Percentiles rank a stretch among this genome's conserved stretches.
Conservation (phyloP, 1,139 yeast species). For the Pichia sp. region DNA sequence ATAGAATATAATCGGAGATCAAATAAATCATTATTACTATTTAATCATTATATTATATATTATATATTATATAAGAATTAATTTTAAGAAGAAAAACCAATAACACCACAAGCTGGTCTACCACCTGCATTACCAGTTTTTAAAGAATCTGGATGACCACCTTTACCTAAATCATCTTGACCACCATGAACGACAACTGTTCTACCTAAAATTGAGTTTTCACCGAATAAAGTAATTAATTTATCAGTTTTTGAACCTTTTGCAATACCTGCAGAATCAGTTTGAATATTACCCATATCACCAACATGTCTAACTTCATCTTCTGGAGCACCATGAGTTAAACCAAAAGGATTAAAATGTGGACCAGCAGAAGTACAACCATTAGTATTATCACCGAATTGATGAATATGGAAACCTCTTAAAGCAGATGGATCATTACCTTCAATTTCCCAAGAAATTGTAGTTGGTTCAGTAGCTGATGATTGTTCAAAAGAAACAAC, state of each 20-base stretch:
- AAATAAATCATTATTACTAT: too few species aligned
- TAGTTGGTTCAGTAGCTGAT: constrained; percentile 73
- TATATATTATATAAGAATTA: too few species aligned
- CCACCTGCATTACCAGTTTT: constrained; percentile 99
- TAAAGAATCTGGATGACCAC: constrained; percentile 88
- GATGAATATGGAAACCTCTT: constrained; percentile 97
- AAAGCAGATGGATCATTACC: constrained; percentile 84
- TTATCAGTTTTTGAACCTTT: constrained; percentile 79
- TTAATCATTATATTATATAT: too few species aligned
- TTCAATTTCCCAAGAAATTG: constrained; percentile 75
- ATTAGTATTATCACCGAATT: constrained; percentile 97
- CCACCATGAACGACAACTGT: constrained; percentile 95
- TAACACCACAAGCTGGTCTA: constrained; percentile 99
- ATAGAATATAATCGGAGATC: too few species aligned
- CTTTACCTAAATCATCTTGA: constrained; percentile 93
- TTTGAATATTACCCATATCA: constrained; percentile 89
- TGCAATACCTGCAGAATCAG: constrained; percentile 84
- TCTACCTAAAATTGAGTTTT: constrained; percentile 85
- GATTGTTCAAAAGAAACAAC: constrained; percentile 79
- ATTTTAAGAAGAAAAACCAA: constrained; percentile 52
- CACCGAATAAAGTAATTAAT: constrained; percentile 75
- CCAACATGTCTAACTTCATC: constrained; percentile 93
- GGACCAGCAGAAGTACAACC: constrained; percentile 99
- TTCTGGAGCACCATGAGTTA: constrained; percentile 92
- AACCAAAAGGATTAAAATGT: constrained; percentile 91